phyloP scores from a whole-genome alignment of 495 filamentous ascomycete genomes.

The Podospora conica region DNA sequence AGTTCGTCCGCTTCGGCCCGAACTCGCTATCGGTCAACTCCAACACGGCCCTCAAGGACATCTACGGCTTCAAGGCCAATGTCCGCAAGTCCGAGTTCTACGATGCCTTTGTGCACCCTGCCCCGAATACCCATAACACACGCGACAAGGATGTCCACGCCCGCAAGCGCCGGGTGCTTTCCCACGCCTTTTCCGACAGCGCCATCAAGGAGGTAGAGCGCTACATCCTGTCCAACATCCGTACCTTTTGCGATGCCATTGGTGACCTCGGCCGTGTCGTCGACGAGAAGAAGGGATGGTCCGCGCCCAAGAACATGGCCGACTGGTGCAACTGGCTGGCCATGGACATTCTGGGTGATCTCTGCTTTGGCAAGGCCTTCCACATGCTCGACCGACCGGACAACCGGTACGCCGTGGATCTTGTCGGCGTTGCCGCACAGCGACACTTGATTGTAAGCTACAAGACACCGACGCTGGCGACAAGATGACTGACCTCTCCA shows the following conservation, averaged over 20 bases:
- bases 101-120: constrained; percentile 53
- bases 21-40: constrained; percentile 56
- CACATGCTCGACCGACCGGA: constrained; percentile 58
- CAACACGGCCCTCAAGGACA: constrained; percentile 50
- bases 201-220: constrained; percentile 53
- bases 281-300: constrained; percentile 38
- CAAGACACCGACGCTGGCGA: not conserved
- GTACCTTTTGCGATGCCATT: constrained; percentile 45
- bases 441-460: constrained; percentile 49
- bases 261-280: constrained; percentile 32
- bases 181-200: constrained; percentile 55
- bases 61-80: constrained; percentile 56
- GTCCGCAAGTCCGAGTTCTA: constrained; percentile 62
- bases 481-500: not conserved
- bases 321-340: constrained; percentile 61
- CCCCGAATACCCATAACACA: constrained; percentile 53
- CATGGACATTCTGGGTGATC: constrained; percentile 68
- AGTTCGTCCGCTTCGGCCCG: constrained; percentile 54
- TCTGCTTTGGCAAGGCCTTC: constrained; percentile 66
- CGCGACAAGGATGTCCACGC: constrained; percentile 56
- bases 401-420: constrained; percentile 52
- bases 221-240: constrained; percentile 50
- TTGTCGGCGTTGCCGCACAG: constrained; percentile 51
- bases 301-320: constrained; percentile 48
- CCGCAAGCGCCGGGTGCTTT: constrained; percentile 57